Base-by-base conservation (phyloP, 169 alveolate species). In the Plasmodium gonderi region DNA sequence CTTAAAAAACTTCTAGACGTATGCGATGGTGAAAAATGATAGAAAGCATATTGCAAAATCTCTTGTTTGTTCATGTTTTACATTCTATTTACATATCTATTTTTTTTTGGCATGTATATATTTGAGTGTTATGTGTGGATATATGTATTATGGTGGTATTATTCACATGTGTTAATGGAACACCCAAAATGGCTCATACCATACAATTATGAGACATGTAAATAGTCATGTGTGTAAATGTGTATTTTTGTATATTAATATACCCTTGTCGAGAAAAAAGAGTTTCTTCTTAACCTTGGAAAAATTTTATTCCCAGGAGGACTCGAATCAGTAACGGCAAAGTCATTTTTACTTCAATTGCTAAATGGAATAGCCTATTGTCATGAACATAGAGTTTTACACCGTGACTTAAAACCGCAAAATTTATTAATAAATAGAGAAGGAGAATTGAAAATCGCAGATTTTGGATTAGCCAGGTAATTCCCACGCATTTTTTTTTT, bases 331-430 rank as follows among this genome's bases (percentile, higher is more conserved):
- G 91, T 95, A 17, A 97, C 97, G 54, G 97, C 98, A n/a, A 96
- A 98, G 94, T 95, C 98, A 38, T 99, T 98, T 93, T 95, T 98
- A 51, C 98, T 97, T 82, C 99, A 99, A 95, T 98, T 99, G 9
- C 97, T 99, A 80, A 97, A 97, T 74, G 99, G 99, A 17, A 97
- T 98, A 31, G 99, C 98, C 33, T 98, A 98, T 96, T 99, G 99
- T 93, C 99, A 99, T 92, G 98, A 98, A 45, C 99, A 99, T 94
- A 97, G 99, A 82, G 98, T 99, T 26, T 95, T 99, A 42, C 99
- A 99, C 92, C 97, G 99, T 64, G 99, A 99, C 93, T 94, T 99
- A 60, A 99, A 99, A 85, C 99, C 99, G 1, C 99, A 99, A 95
- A 99, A 99, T 92, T 96, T 99, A 75, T 95, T 99, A 33, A 98